Percentiles rank a stretch among this genome's conserved stretches.
Evolutionary conservation across 2,329 filamentous ascomycete species (phyloP).

Genomic region (Aspergillus awamori): DNA sequence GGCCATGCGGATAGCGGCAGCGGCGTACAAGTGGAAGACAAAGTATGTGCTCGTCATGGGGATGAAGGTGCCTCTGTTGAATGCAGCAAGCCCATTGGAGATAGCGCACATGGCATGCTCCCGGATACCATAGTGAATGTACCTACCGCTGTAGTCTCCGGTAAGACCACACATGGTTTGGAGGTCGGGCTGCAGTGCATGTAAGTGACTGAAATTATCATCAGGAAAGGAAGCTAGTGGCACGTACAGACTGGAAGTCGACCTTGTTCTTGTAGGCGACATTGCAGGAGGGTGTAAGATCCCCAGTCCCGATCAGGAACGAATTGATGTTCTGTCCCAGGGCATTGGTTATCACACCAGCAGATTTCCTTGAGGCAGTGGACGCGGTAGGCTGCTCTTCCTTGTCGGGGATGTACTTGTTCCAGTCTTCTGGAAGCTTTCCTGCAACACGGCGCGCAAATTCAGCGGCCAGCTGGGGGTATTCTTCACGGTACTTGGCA

Average conservation of each 20-base stretch:
- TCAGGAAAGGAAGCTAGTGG: neutral
- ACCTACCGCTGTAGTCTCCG: conserved; percentile 55
- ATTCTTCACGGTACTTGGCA: conserved; percentile 44
- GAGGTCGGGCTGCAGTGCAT: conserved; percentile 28
- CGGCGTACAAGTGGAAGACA: conserved; percentile 63
- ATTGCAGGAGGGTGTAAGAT: conserved; percentile 57
- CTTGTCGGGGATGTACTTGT: conserved; percentile 51
- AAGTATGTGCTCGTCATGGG: conserved; percentile 60
- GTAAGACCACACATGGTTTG: conserved; percentile 40
- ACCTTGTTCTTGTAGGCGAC: conserved; percentile 59
- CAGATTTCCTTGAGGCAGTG: conserved; percentile 54
- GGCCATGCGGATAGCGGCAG: conserved; percentile 63
- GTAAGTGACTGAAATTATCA: neutral
- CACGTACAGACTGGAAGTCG: conserved; percentile 54
- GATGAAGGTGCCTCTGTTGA: conserved; percentile 56
- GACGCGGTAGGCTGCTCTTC: conserved; percentile 49
- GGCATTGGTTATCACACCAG: conserved; percentile 56
- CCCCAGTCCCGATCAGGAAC: conserved; percentile 59
- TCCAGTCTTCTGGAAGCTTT: conserved; percentile 54
- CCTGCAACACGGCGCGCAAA: conserved; percentile 55
- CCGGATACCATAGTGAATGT: conserved; percentile 62
- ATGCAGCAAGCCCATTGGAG: conserved; percentile 73
- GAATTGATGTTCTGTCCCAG: conserved; percentile 52
- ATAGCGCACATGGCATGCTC: conserved; percentile 72
- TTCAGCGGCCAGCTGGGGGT: conserved; percentile 53